Evolutionary conservation across 768 basidiomycete genomes (phyloP), one percentile per base, ranked within the genome.

Genomic region (Cyclocybe aegerita): DNA sequence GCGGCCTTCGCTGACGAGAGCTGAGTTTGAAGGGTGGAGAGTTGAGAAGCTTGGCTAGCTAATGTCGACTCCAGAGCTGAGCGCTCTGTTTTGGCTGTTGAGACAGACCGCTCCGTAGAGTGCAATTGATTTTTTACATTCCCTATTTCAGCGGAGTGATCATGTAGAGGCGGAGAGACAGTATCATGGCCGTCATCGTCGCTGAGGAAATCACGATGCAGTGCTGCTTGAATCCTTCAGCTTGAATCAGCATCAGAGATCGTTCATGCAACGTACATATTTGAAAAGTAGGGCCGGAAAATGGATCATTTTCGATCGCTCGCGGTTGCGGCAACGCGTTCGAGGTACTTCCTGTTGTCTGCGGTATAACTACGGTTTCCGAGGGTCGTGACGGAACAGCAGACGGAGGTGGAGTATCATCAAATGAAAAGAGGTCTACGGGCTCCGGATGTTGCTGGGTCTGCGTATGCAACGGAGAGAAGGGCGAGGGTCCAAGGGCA

Each of bases 51-150:
- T 58, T 92, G 89, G 39, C 76, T 76, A 1, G 83, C 78, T 8
- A 92, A 72, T 0, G 73, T 76, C 46, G 75, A 73, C 59, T 96
- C 93, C 29, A 90, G 66, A 7, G 78, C 69, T 35, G 68, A 73
- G 36, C 91, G 85, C 50, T 93, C 90, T 30, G 72, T 68, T 62
- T 85, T 82, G 29, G 86, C 71, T 2, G 78, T 75, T 34, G 86
- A 78, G 9, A 95, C 67, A 17, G 90, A 85, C 31, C 75, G 81
- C 46, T 79, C 85, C 3, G 93, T 96, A 9, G 88, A 91, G 57
- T 80, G 77, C 39, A 97, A 73, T 58, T 95, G 90, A 59, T 93
- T 94, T 67, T 86, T 86, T 15, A 83, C 69, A 62, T 97, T 95
- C 6, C 91, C 93, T 48, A 98, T 88, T 62, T 94, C 90, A 3